Conservation (phyloP, 331 rosid species). For the Saraca asoca region DNA sequence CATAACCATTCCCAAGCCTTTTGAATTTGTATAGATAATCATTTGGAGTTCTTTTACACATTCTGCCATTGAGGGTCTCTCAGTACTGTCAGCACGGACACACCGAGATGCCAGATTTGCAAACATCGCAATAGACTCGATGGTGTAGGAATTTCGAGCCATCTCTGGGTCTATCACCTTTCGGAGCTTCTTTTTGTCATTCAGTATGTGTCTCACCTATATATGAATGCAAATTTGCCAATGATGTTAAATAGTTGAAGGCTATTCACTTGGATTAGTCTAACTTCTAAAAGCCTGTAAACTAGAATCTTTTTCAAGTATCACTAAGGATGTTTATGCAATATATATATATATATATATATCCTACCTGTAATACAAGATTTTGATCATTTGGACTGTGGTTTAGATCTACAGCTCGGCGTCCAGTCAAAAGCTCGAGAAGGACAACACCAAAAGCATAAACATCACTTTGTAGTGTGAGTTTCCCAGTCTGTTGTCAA, state of each 20-base stretch:
- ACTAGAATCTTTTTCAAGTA: background rate
- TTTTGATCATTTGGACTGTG: conserved; percentile 91
- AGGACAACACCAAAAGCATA: conserved; percentile 99
- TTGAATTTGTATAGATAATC: conserved; percentile 55
- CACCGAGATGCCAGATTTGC: conserved; percentile 94
- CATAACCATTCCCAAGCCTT: conserved; percentile 51
- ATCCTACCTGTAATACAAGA: conserved; percentile 81
- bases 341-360: background rate
- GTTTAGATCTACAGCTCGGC: conserved; percentile 86
- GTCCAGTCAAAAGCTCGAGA: conserved; percentile 94
- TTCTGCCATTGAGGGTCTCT: conserved; percentile 84
- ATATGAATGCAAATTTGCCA: conserved; percentile 29
- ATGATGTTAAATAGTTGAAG: background rate
- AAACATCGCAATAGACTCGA: conserved; percentile 81
- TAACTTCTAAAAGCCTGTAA: conserved; percentile 4
- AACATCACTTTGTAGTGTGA: conserved; percentile 91
- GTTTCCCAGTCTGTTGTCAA: conserved; percentile 82
- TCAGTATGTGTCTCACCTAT: conserved; percentile 80
- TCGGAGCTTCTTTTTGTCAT: conserved; percentile 77
- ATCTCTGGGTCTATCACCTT: conserved; percentile 86
- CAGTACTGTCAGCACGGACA: conserved; percentile 73
- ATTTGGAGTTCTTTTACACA: conserved; percentile 70
- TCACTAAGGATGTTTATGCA: background rate
- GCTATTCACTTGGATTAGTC: background rate
- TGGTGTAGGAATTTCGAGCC: conserved; percentile 69